Percentiles rank a stretch among this genome's conserved stretches.
phyloP scores from a whole-genome alignment of 768 basidiomycete species.

The Mrakia hoshinonis region DNA sequence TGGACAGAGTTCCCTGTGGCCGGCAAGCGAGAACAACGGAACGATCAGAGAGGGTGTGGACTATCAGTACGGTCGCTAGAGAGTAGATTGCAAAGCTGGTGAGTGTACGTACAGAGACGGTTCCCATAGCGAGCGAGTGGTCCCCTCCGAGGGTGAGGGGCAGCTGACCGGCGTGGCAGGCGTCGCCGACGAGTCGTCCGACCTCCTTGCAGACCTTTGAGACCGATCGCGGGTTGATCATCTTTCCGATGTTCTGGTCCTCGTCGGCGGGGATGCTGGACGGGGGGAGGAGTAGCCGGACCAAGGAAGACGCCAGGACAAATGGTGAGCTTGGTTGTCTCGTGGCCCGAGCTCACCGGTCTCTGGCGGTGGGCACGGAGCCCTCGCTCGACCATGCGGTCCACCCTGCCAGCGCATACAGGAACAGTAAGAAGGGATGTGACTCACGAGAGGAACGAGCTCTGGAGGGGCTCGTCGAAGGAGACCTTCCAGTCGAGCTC shows the following conservation, averaged over 20 bases:
- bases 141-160: conserved; percentile 92
- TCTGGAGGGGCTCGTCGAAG: conserved; percentile 66
- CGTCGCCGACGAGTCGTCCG: conserved; percentile 62
- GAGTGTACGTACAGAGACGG: conserved; percentile 72
- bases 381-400: conserved; percentile 35
- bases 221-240: conserved; percentile 85
- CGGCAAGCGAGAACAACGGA: neutral
- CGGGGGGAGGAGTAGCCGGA: neutral
- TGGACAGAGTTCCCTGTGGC: conserved; percentile 27
- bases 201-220: conserved; percentile 72
- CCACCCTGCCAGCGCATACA: neutral
- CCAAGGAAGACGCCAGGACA: conserved; percentile 4
- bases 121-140: conserved; percentile 80
- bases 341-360: neutral
- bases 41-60: neutral
- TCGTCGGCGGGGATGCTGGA: conserved; percentile 46
- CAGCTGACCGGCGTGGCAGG: conserved; percentile 67
- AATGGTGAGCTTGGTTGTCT: conserved; percentile 16
- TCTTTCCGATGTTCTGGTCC: conserved; percentile 74
- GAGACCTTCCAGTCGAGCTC: conserved; percentile 78
- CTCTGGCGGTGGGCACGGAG: neutral
- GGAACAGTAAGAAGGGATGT: too few species aligned
- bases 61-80: neutral
- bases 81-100: conserved; percentile 45
- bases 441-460: conserved; percentile 54